A percentile compares a stretch with the other conserved stretches of the same genome.
Conservation (phyloP, 2,329 filamentous ascomycete species). For the Verticillium nonalfalfae region DNA sequence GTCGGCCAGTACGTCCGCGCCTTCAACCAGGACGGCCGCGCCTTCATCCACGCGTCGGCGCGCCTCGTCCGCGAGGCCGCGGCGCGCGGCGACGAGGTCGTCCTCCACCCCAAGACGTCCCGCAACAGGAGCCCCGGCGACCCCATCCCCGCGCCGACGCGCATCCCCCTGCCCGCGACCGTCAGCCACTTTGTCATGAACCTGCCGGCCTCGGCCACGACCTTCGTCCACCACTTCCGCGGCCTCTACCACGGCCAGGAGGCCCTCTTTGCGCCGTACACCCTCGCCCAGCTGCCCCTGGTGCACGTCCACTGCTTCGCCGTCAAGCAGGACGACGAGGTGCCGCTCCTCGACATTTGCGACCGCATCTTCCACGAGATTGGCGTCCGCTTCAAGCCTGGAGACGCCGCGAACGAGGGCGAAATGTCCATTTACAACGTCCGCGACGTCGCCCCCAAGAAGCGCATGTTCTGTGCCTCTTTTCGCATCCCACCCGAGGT, state of each 20-base stretch:
- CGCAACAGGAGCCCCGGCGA: slow-evolving; percentile 25
- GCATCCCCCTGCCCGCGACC: slow-evolving; percentile 57
- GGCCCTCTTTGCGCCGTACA: slow-evolving; percentile 56
- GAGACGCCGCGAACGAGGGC: slow-evolving; percentile 37
- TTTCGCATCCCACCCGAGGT: slow-evolving; percentile 80
- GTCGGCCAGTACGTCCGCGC: slow-evolving; percentile 65
- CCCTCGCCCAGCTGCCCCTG: slow-evolving; percentile 60
- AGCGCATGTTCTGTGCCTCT: slow-evolving; percentile 94
- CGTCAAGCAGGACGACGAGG: slow-evolving; percentile 70
- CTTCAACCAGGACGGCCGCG: slow-evolving; percentile 75
- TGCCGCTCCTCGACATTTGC: slow-evolving; percentile 46
- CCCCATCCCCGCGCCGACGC: slow-evolving; percentile 27
- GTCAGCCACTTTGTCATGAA: slow-evolving; percentile 99
- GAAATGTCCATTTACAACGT: slow-evolving; percentile 61
- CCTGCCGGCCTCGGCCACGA: slow-evolving; percentile 81
- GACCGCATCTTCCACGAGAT: slow-evolving; percentile 32
- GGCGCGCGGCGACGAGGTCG: slow-evolving; percentile 43
- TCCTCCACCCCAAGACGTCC: slow-evolving; percentile 42
- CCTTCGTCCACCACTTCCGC: slow-evolving; percentile 70
- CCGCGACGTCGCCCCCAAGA: slow-evolving; percentile 83
- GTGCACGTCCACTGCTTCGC: slow-evolving; percentile 95
- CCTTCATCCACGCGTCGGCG: slow-evolving; percentile 70
- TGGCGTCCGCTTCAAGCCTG: slow-evolving; percentile 31
- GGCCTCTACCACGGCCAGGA: slow-evolving; percentile 75
- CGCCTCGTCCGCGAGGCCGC: slow-evolving; percentile 50